These are phyloP conservation scores for Candida silvicultrix DNA, from an alignment of 805 yeast genomes.

Conservation along the genomic window DNA sequence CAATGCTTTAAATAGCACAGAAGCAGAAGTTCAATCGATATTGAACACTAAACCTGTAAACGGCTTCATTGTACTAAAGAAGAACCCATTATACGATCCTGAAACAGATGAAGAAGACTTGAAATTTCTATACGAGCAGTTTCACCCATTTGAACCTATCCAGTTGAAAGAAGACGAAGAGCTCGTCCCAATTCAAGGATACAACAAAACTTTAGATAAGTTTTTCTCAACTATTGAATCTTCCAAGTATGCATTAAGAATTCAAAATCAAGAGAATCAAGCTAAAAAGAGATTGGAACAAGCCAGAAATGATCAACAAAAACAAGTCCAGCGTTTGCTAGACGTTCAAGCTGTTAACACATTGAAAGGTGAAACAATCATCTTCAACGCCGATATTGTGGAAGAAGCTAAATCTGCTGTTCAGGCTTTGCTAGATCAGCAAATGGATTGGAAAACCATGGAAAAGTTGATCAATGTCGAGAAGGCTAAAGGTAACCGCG, in stretches of 20 bases:
- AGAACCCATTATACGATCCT: conserved; percentile 44
- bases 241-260: conserved; percentile 63
- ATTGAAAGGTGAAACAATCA: conserved; percentile 67
- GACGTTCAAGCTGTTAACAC: conserved; percentile 59
- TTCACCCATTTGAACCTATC: conserved; percentile 60
- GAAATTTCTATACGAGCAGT: conserved; percentile 53
- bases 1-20: conserved; percentile 41
- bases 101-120: conserved; percentile 34
- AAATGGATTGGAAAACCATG: conserved; percentile 92
- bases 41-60: conserved; percentile 28
- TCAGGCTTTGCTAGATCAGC: conserved; percentile 62
- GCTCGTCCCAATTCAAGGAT: conserved; percentile 49
- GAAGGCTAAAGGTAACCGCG: conserved; percentile 53
- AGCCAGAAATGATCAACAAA: conserved; percentile 68
- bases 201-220: conserved; percentile 74
- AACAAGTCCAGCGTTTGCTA: conserved; percentile 59
- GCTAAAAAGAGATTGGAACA: conserved; percentile 70
- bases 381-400: conserved; percentile 60
- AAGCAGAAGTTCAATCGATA: conserved; percentile 33
- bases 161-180: conserved; percentile 29
- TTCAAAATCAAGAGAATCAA: conserved; percentile 69
- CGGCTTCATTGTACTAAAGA: conserved; percentile 63
- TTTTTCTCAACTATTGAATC: conserved; percentile 85
- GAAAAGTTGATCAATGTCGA: conserved; percentile 70
- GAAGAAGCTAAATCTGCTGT: conserved; percentile 68